Evolutionary conservation across 441 rosid genomes (phyloP).

Genomic region (Aquilaria agallochum): DNA sequence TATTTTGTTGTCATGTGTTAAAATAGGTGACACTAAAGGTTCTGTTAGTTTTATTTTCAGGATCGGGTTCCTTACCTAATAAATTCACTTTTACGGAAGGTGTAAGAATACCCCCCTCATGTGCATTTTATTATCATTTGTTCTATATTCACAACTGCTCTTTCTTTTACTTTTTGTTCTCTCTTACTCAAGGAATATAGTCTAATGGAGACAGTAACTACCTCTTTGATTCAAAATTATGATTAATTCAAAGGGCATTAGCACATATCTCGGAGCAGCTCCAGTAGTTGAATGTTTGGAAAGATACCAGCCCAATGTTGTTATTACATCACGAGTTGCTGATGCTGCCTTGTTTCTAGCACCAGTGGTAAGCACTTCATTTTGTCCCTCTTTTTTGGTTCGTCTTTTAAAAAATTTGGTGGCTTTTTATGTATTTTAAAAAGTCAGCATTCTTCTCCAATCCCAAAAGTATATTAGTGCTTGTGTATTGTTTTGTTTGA

Average conservation of each 20-base stretch:
- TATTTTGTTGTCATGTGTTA: too few relatives aligned
- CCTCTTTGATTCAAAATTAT: conserved; percentile 4
- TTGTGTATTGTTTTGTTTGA: background rate
- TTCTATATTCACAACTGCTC: background rate
- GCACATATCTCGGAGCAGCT: conserved; percentile 94
- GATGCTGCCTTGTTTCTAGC: conserved; percentile 95
- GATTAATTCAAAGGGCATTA: conserved; percentile 50
- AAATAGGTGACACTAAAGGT: too few relatives aligned
- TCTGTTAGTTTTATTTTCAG: conserved; percentile 21
- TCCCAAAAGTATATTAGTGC: background rate
- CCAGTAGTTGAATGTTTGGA: conserved; percentile 92
- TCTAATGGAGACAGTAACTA: background rate
- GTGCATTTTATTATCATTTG: conserved; percentile 5
- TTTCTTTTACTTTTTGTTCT: background rate
- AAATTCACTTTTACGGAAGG: conserved; percentile 31
- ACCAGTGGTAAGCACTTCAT: conserved; percentile 64
- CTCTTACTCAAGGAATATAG: conserved; percentile 5
- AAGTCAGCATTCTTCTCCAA: background rate
- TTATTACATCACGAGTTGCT: conserved; percentile 82
- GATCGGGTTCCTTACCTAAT: conserved; percentile 31
- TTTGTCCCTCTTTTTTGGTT: background rate
- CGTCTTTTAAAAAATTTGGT: conserved; percentile 1
- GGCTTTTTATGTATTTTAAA: background rate
- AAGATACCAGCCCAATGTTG: conserved; percentile 72
- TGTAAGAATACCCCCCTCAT: conserved; percentile 43